A percentile compares a stretch with the other conserved stretches of the same genome.
phyloP scores from a whole-genome alignment of 2,329 filamentous ascomycete genomes.

The Scopulariopsis brevicaulis region DNA sequence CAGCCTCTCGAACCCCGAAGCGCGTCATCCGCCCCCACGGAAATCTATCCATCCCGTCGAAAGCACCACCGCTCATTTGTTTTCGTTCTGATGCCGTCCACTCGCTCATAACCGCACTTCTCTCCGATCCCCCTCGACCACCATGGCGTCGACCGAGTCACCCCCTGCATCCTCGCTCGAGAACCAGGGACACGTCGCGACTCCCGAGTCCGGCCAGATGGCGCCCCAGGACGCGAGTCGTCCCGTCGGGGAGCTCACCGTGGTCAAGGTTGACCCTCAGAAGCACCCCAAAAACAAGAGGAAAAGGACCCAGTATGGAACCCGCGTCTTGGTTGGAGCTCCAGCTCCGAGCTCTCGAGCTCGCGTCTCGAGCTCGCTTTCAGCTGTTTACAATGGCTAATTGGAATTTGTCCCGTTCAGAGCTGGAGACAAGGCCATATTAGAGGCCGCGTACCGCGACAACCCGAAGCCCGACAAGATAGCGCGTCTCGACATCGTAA shows the following conservation, averaged over 20 bases:
- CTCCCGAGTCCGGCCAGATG: background rate
- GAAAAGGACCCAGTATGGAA: slow-evolving; percentile 9
- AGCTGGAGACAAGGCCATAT: slow-evolving; percentile 76
- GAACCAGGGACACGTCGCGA: background rate
- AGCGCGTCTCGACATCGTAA: slow-evolving; percentile 73
- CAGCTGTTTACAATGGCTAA: background rate
- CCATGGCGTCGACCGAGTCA: slow-evolving; percentile 2
- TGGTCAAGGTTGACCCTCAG: slow-evolving; percentile 10
- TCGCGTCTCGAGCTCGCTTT: background rate
- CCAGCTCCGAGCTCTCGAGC: background rate
- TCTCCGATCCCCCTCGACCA: background rate
- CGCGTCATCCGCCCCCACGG: background rate
- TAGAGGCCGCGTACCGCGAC: slow-evolving; percentile 73
- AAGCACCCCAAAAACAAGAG: slow-evolving; percentile 9
- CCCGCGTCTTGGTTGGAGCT: background rate
- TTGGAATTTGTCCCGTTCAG: slow-evolving; percentile 28
- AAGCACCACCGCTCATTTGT: background rate
- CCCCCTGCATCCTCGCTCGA: slow-evolving; percentile 3
- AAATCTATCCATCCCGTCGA: background rate
- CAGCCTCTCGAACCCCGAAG: background rate
- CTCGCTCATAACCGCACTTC: slow-evolving; percentile 1
- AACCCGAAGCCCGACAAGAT: slow-evolving; percentile 90
- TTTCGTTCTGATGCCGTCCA: slow-evolving; percentile 2
- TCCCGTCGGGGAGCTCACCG: slow-evolving; percentile 6
- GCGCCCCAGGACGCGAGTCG: background rate